Percentiles rank a stretch among this genome's conserved stretches.
phyloP scores from a whole-genome alignment of 495 filamentous ascomycete species.

The Rostrohypoxylon terebratum region DNA sequence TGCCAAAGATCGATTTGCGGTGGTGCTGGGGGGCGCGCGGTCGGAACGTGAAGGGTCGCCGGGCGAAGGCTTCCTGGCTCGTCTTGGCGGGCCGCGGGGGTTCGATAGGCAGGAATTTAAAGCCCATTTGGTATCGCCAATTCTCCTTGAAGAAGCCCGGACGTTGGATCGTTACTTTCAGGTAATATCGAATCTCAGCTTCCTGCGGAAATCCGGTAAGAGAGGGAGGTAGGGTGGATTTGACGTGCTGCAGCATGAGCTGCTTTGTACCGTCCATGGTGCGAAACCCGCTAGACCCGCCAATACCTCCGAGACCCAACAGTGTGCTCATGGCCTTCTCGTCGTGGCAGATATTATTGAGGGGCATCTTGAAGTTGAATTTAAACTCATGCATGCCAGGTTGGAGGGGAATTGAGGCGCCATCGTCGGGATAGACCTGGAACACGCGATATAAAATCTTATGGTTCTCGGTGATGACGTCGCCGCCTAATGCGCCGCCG shows the following conservation, averaged over 20 bases:
- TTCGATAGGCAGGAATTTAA: slow-evolving; percentile 94
- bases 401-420: slow-evolving; percentile 71
- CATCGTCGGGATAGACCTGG: slow-evolving; percentile 79
- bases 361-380: slow-evolving; percentile 91
- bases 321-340: slow-evolving; percentile 59
- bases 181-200: slow-evolving; percentile 91
- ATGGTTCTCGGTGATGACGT: slow-evolving; percentile 63
- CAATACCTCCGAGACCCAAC: slow-evolving; percentile 57
- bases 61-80: slow-evolving; percentile 83
- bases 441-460: slow-evolving; percentile 77
- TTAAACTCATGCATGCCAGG: slow-evolving; percentile 87
- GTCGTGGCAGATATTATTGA: slow-evolving; percentile 87
- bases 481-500: slow-evolving; percentile 44
- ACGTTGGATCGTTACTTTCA: slow-evolving; percentile 89
- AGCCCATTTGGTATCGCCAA: slow-evolving; percentile 67
- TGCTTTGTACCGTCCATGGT: slow-evolving; percentile 65
- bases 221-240: slow-evolving; percentile 87
- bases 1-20: slow-evolving; percentile 64
- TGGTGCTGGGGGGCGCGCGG: slow-evolving; percentile 48
- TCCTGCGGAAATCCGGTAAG: slow-evolving; percentile 81
- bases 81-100: slow-evolving; percentile 76
- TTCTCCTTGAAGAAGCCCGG: slow-evolving; percentile 89
- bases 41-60: slow-evolving; percentile 81
- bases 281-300: slow-evolving; percentile 55
- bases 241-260: slow-evolving; percentile 74